These are phyloP conservation scores for Babjeviella inositovora DNA, from an alignment of 805 yeast species.

Conservation along the genomic window DNA sequence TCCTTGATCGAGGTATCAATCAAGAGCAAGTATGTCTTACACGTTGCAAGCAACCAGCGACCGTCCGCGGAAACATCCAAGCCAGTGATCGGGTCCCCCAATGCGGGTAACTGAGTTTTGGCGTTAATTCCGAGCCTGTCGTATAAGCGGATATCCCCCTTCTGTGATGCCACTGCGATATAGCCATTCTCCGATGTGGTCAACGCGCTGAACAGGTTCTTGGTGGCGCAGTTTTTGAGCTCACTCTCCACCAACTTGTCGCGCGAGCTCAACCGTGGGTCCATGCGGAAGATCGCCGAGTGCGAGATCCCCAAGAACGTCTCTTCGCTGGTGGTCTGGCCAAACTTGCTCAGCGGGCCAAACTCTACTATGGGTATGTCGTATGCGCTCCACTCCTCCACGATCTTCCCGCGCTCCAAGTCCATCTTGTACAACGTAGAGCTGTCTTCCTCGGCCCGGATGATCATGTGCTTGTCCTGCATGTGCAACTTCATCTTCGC, in stretches of 20 bases:
- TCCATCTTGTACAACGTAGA: conserved; percentile 58
- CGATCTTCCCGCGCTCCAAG: conserved; percentile 58
- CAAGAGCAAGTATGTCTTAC: conserved; percentile 52
- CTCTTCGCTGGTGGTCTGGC: conserved; percentile 59
- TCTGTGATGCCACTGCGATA: conserved; percentile 59
- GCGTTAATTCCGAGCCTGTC: conserved; percentile 64
- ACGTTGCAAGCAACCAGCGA: conserved; percentile 68
- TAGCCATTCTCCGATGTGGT: conserved; percentile 63
- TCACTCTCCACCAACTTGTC: conserved; percentile 44
- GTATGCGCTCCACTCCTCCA: conserved; percentile 69
- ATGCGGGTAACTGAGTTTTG: conserved; percentile 64
- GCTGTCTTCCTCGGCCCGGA: conserved; percentile 33
- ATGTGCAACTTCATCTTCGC: conserved; percentile 60
- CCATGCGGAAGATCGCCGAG: conserved; percentile 57
- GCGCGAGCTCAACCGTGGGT: conserved; percentile 50
- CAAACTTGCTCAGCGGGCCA: conserved; percentile 59
- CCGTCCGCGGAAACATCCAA: conserved; percentile 69
- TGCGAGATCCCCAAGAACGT: conserved; percentile 57
- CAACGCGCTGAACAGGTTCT: conserved; percentile 36
- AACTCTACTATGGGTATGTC: conserved; percentile 34
- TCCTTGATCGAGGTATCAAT: conserved; percentile 49
- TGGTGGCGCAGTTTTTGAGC: conserved; percentile 35
- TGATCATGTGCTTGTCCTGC: conserved; percentile 51
- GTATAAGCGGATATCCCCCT: conserved; percentile 65
- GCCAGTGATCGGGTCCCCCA: conserved; percentile 61